Evolutionary conservation across 2,329 filamentous ascomycete genomes (phyloP).

Genomic region (Penicillium sp.): DNA sequence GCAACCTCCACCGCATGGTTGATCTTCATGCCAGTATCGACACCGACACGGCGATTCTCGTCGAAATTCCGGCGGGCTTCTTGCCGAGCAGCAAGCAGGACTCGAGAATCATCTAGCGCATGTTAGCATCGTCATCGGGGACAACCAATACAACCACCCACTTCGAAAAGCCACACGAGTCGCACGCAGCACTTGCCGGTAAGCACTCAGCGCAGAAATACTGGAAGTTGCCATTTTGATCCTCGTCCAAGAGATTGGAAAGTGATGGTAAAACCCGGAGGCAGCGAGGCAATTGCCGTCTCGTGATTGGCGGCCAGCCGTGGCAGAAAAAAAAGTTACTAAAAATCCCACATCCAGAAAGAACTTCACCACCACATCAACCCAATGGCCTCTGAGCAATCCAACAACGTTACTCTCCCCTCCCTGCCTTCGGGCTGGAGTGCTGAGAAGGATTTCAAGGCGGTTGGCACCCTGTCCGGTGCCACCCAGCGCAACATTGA

Average conservation of each 20-base stretch:
- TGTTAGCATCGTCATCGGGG: constrained; percentile 5
- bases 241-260: background rate
- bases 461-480: constrained; percentile 67
- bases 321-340: constrained; percentile 36
- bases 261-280: too few species aligned
- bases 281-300: too few species aligned
- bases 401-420: constrained; percentile 52
- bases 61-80: constrained; percentile 72
- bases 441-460: constrained; percentile 83
- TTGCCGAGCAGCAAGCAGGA: constrained; percentile 63
- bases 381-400: constrained; percentile 58
- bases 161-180: constrained; percentile 77
- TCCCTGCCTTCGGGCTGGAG: constrained; percentile 74
- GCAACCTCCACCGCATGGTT: constrained; percentile 78
- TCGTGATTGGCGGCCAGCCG: constrained; percentile 18
- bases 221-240: constrained; percentile 33
- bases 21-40: constrained; percentile 59
- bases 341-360: constrained; percentile 23
- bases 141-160: constrained; percentile 34
- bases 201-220: constrained; percentile 64
- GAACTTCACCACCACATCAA: constrained; percentile 10
- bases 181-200: constrained; percentile 74
- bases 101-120: constrained; percentile 59
- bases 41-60: constrained; percentile 55
- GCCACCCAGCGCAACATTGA: constrained; percentile 84